Percentiles rank a stretch among this genome's conserved stretches.
These are phyloP conservation scores for Penicillium canescens DNA, from an alignment of 495 filamentous ascomycete genomes.

Conservation along the genomic window DNA sequence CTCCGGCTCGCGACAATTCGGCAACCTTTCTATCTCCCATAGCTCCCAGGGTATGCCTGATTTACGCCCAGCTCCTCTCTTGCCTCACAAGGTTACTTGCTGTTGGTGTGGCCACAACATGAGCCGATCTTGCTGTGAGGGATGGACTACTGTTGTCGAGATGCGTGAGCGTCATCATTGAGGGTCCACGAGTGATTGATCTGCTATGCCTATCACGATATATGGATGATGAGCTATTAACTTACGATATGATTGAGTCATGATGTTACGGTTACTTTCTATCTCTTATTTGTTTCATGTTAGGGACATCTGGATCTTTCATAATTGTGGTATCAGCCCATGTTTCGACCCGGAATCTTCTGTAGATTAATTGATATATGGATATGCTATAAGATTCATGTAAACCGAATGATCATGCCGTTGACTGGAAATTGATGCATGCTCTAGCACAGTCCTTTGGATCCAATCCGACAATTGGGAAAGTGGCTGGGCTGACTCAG, in stretches of 20 bases:
- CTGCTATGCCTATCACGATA: neutral
- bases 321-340: neutral
- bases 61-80: slow-evolving; percentile 39
- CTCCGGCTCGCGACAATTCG: slow-evolving; percentile 1
- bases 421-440: no score
- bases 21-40: slow-evolving; percentile 3
- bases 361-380: neutral
- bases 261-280: slow-evolving; percentile 5
- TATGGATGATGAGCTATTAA: neutral
- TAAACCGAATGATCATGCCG: no score
- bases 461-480: no score
- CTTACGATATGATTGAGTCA: neutral
- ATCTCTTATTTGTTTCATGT: neutral
- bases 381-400: no score
- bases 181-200: neutral
- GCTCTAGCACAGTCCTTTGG: no score
- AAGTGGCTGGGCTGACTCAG: no score
- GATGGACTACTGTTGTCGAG: slow-evolving; percentile 70
- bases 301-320: neutral
- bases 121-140: slow-evolving; percentile 69
- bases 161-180: slow-evolving; percentile 66
- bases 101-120: slow-evolving; percentile 81
- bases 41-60: slow-evolving; percentile 10
- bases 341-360: no score
- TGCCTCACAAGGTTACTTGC: slow-evolving; percentile 63